Evolutionary conservation across 768 basidiomycete species (phyloP).

Genomic region (Macrocybe gigantea): DNA sequence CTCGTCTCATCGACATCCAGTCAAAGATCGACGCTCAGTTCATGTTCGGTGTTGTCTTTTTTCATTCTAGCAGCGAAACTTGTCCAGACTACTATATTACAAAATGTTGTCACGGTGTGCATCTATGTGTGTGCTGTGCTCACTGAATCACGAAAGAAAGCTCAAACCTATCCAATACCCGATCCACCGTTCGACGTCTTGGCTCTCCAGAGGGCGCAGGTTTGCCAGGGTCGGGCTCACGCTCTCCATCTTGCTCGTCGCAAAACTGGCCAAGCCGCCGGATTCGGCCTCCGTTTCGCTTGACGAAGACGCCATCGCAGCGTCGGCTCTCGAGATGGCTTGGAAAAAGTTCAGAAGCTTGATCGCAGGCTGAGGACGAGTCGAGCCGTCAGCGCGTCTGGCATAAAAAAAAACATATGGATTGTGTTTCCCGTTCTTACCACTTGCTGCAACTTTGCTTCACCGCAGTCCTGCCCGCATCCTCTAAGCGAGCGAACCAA

Average conservation of each 20-base stretch:
- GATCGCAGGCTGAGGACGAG: slow-evolving; percentile 5
- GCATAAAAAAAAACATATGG: neutral
- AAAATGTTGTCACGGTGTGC: too few relatives aligned
- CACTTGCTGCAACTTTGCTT: slow-evolving; percentile 5
- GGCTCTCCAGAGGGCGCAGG: neutral
- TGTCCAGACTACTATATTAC: too few relatives aligned
- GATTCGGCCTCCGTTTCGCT: slow-evolving; percentile 2
- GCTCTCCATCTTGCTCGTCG: neutral
- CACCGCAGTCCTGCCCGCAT: slow-evolving; percentile 3
- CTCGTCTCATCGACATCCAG: too few relatives aligned
- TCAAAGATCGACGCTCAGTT: too few relatives aligned
- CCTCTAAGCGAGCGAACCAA: slow-evolving; percentile 15
- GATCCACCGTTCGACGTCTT: neutral
- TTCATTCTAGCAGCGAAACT: too few relatives aligned
- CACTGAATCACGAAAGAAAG: neutral
- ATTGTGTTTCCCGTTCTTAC: slow-evolving; percentile 5
- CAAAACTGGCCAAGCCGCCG: slow-evolving; percentile 10
- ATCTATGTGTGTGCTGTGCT: too few relatives aligned
- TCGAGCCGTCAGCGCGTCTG: neutral
- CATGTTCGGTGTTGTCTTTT: too few relatives aligned
- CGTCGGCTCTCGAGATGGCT: neutral
- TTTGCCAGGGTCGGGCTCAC: neutral
- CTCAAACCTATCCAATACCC: neutral
- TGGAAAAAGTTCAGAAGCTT: slow-evolving; percentile 13
- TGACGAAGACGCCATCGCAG: neutral